Percentiles rank a stretch among this genome's conserved stretches.
phyloP scores from a whole-genome alignment of 2,329 filamentous ascomycete genomes.

The Teratosphaeria pseudoeucalypti region DNA sequence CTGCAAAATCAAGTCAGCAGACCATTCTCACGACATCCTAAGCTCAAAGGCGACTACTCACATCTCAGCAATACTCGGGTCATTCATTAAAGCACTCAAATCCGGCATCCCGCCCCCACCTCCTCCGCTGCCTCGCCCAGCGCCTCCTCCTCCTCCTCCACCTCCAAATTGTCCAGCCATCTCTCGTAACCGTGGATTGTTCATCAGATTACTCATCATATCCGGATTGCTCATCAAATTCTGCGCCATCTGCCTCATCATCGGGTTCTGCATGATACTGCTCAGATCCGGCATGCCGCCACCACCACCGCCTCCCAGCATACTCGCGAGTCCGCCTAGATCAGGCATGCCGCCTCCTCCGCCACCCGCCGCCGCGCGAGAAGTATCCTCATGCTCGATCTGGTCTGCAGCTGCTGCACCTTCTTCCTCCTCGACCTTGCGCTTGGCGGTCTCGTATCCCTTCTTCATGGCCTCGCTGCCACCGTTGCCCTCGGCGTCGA shows the following conservation, averaged over 20 bases:
- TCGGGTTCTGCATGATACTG: slow-evolving; percentile 90
- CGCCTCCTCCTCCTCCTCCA: slow-evolving; percentile 29
- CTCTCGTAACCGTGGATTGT: slow-evolving; percentile 75
- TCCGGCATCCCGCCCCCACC: slow-evolving; percentile 79
- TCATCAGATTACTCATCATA: slow-evolving; percentile 85
- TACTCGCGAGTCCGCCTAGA: slow-evolving; percentile 30
- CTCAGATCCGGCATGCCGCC: slow-evolving; percentile 71
- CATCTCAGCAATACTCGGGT: slow-evolving; percentile 88
- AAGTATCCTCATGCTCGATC: slow-evolving; percentile 6
- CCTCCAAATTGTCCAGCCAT: slow-evolving; percentile 73
- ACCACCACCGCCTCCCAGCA: slow-evolving; percentile 44
- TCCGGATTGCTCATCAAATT: slow-evolving; percentile 96
- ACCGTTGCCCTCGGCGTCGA: slow-evolving; percentile 86
- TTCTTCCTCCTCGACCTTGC: slow-evolving; percentile 69
- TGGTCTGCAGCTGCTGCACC: slow-evolving; percentile 25
- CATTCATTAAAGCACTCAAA: slow-evolving; percentile 74
- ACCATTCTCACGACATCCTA: not conserved
- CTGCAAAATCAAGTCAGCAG: slow-evolving; percentile 28
- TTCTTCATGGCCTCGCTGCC: slow-evolving; percentile 97
- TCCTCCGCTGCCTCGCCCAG: slow-evolving; percentile 16
- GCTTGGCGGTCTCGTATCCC: slow-evolving; percentile 87
- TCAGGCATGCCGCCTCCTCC: slow-evolving; percentile 35
- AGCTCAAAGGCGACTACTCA: slow-evolving; percentile 42
- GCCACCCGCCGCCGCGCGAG: slow-evolving; percentile 24
- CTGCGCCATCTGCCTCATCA: slow-evolving; percentile 96